Conservation (phyloP, 345 rosid species). For the Mercurialis annua region DNA sequence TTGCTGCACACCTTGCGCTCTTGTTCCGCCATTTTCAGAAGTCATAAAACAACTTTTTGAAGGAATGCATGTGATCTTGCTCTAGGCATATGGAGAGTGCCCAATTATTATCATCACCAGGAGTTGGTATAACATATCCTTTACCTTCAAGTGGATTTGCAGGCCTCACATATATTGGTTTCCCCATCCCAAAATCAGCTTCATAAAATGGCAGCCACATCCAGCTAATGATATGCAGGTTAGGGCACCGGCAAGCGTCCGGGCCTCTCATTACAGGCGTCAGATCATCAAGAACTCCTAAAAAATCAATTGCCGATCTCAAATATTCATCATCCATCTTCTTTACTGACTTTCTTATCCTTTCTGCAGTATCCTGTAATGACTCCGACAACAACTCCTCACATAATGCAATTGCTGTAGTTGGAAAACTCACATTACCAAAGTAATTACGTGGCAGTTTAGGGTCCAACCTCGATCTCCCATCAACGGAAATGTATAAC, state of each 20-base stretch:
- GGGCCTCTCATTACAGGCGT: not conserved
- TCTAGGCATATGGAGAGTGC: conserved; percentile 6
- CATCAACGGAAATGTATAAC: conserved; percentile 24
- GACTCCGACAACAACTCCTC: conserved; percentile 30
- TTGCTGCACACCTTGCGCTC: too few species aligned
- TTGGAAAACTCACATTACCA: conserved; percentile 39
- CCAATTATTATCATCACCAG: not conserved
- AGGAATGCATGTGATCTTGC: conserved; percentile 4
- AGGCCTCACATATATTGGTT: not conserved
- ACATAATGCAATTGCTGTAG: conserved; percentile 12
- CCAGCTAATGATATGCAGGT: conserved; percentile 22
- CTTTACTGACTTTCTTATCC: conserved; percentile 19
- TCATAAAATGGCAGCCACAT: conserved; percentile 13
- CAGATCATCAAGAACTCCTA: not conserved
- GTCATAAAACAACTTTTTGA: conserved; percentile 5
- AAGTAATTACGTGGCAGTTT: conserved; percentile 39
- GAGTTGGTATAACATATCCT: not conserved
- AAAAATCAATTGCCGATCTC: conserved; percentile 31
- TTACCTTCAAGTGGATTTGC: conserved; percentile 6
- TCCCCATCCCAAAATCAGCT: conserved; percentile 24
- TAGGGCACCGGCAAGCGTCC: not conserved
- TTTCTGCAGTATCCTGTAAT: conserved; percentile 27
- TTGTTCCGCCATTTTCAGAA: not conserved
- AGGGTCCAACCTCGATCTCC: conserved; percentile 40
- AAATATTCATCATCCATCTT: conserved; percentile 39